A percentile compares a stretch with the other conserved stretches of the same genome.
phyloP scores from a whole-genome alignment of 257 asterid genomes.

The Fraxinus cuspidata region DNA sequence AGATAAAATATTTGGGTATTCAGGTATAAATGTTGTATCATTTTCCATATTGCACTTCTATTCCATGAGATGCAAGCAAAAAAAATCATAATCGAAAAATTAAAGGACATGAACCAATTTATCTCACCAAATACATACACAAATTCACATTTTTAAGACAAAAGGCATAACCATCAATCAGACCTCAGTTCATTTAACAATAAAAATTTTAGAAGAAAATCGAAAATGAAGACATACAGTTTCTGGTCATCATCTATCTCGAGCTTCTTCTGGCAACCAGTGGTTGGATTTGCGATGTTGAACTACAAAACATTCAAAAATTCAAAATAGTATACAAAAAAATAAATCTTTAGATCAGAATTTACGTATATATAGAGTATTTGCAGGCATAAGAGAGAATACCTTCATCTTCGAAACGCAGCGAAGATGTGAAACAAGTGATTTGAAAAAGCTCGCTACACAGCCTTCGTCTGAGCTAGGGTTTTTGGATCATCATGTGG shows the following conservation, averaged over 20 bases:
- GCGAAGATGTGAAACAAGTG: no score
- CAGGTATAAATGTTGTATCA: not conserved
- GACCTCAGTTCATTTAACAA: not conserved
- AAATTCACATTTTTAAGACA: not conserved
- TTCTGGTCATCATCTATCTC: slow-evolving; percentile 10
- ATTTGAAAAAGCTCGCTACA: no score
- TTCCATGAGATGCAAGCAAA: not conserved
- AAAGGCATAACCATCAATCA: not conserved
- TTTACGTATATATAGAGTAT: no score
- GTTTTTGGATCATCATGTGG: no score
- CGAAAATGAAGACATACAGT: not conserved
- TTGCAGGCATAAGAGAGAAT: no score
- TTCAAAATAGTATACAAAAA: not conserved
- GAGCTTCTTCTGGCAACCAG: slow-evolving; percentile 10
- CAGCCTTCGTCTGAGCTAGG: no score
- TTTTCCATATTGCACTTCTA: not conserved
- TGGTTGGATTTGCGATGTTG: slow-evolving; percentile 8
- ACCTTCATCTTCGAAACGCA: no score
- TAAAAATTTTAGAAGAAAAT: not conserved
- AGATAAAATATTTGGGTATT: not conserved
- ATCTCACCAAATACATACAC: not conserved
- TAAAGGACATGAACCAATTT: not conserved
- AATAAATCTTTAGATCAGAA: not conserved
- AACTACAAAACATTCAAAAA: not conserved
- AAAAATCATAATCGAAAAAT: not conserved